Conservation (phyloP, 208 protist genomes). For the Naegleria lovaniensis region DNA sequence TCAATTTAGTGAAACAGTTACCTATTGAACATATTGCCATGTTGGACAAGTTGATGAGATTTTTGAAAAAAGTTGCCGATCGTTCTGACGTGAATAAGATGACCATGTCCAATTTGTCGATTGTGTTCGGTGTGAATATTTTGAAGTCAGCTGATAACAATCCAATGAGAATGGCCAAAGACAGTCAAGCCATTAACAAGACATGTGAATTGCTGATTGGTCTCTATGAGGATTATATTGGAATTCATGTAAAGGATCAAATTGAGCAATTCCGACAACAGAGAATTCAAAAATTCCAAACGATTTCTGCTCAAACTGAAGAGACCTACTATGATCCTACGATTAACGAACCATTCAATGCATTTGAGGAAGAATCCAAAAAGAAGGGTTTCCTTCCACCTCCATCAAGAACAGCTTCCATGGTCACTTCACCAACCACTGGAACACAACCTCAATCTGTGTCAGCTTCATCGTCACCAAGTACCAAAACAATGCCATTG, state of each 20-base stretch:
- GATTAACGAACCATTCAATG: neutral
- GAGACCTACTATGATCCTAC: neutral
- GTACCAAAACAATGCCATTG: neutral
- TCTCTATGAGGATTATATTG: neutral
- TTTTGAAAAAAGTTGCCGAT: neutral
- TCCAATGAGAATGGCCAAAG: neutral
- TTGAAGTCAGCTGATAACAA: neutral
- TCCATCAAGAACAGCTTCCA: neutral
- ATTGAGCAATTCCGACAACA: neutral
- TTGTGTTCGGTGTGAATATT: constrained; percentile 22
- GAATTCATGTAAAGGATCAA: neutral
- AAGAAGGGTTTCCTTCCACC: neutral
- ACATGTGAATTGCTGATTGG: neutral
- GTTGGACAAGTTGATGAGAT: neutral
- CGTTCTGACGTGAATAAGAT: neutral
- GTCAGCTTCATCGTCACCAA: no score
- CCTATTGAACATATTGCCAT: neutral
- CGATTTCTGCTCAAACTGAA: neutral
- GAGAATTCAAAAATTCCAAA: neutral
- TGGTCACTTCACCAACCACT: neutral
- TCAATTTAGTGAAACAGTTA: neutral
- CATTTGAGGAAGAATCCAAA: neutral
- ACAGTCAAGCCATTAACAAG: neutral
- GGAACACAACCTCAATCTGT: neutral
- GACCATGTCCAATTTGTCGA: neutral